phyloP scores from a whole-genome alignment of 2,329 filamentous ascomycete genomes.

The Penicillium polonicum region DNA sequence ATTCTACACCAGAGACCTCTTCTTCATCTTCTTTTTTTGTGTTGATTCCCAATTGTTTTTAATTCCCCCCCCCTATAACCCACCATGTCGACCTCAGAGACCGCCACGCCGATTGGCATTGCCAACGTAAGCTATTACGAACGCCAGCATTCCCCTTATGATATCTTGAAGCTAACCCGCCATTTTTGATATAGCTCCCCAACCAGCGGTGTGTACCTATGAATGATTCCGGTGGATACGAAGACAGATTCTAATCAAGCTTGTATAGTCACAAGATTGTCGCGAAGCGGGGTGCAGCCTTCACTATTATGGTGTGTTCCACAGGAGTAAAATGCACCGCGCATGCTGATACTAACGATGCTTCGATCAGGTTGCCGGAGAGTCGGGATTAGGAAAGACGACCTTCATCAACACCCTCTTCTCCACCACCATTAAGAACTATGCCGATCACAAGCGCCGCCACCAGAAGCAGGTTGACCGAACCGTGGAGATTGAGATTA shows the following conservation, averaged over 20 bases:
- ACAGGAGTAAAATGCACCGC: constrained; percentile 5
- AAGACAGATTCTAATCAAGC: constrained; percentile 25
- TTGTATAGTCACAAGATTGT: constrained; percentile 66
- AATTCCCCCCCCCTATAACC: constrained; percentile 19
- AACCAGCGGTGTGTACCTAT: constrained; percentile 65
- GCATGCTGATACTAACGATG: constrained; percentile 26
- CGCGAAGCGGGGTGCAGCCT: constrained; percentile 86
- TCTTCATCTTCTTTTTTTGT: constrained; percentile 21
- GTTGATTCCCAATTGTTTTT: constrained; percentile 20
- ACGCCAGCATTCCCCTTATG: neutral
- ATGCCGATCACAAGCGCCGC: constrained; percentile 98
- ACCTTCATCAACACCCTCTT: constrained; percentile 99
- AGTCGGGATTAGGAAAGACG: constrained; percentile 97
- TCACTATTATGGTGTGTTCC: constrained; percentile 90
- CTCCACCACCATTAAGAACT: constrained; percentile 99
- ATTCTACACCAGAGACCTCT: constrained; percentile 11
- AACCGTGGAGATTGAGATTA: constrained; percentile 99
- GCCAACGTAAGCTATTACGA: constrained; percentile 60
- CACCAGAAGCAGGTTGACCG: constrained; percentile 99
- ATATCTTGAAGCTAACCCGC: constrained; percentile 15
- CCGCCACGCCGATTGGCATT: constrained; percentile 68
- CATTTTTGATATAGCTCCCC: constrained; percentile 53
- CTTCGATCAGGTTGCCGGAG: constrained; percentile 77
- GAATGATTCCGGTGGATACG: constrained; percentile 5
- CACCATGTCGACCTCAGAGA: constrained; percentile 59